phyloP scores from a whole-genome alignment of 768 basidiomycete genomes.

The Hygrophorus pudorinus region DNA sequence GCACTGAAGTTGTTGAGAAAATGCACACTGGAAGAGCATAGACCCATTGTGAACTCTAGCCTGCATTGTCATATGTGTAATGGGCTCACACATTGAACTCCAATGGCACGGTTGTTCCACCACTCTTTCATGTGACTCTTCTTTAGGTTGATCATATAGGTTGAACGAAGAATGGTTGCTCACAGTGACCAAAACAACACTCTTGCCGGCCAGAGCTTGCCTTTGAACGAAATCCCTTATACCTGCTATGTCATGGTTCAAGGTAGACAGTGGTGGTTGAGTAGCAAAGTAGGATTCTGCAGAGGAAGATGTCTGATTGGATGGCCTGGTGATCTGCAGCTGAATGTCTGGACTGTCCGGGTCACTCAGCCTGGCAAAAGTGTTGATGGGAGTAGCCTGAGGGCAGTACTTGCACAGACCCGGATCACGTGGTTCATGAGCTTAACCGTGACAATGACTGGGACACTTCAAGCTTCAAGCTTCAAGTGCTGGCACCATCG shows the following conservation, averaged over 20 bases:
- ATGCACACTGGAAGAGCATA: slow-evolving; percentile 61
- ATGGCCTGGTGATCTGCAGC: slow-evolving; percentile 3
- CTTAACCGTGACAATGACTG: background rate
- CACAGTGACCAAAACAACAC: slow-evolving; percentile 92
- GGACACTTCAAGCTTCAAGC: too few relatives aligned
- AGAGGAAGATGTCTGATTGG: slow-evolving; percentile 49
- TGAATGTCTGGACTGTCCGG: background rate
- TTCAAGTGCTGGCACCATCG: too few relatives aligned
- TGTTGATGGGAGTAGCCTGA: too few relatives aligned
- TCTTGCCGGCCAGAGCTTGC: slow-evolving; percentile 54
- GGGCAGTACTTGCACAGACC: too few relatives aligned
- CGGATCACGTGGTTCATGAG: background rate
- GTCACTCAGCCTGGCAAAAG: too few relatives aligned
- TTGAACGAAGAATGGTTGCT: slow-evolving; percentile 22
- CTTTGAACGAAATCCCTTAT: slow-evolving; percentile 62
- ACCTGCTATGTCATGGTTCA: slow-evolving; percentile 55
- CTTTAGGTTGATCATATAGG: slow-evolving; percentile 4
- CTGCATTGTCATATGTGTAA: slow-evolving; percentile 16
- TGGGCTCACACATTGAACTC: slow-evolving; percentile 95
- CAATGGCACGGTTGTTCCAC: slow-evolving; percentile 94
- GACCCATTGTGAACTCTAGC: slow-evolving; percentile 16
- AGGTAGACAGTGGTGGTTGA: slow-evolving; percentile 67
- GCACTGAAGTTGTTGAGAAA: slow-evolving; percentile 99
- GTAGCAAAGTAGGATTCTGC: slow-evolving; percentile 88
- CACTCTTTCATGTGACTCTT: slow-evolving; percentile 52